These are phyloP conservation scores for Sporothrix globosa DNA, from an alignment of 2,329 filamentous ascomycete genomes.

Conservation along the genomic window DNA sequence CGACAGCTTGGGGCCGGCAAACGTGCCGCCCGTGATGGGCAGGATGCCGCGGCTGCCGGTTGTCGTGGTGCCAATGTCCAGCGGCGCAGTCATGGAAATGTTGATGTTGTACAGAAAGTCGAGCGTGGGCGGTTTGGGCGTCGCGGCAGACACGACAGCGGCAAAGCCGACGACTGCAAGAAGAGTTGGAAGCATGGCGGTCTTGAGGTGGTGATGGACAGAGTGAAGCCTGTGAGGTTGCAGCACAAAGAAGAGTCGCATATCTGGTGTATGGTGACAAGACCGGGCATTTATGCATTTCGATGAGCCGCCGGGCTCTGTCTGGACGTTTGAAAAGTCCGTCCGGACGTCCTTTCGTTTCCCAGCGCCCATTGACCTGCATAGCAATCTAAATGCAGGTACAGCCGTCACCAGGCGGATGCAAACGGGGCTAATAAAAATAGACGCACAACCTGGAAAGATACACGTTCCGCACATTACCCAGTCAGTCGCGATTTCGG, in stretches of 20 bases:
- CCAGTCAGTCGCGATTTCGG: not conserved
- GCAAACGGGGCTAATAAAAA: not conserved
- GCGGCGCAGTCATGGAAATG: slow-evolving; percentile 35
- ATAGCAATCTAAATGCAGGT: slow-evolving; percentile 8
- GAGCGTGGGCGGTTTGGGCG: slow-evolving; percentile 36
- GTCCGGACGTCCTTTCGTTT: not conserved
- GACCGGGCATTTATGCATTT: no score
- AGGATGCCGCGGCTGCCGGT: slow-evolving; percentile 40
- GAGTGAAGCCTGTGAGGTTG: not conserved
- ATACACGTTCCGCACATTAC: not conserved
- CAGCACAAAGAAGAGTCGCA: no score
- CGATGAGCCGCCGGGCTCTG: no score
- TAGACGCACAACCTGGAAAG: not conserved
- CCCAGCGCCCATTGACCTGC: not conserved
- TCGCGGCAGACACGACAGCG: not conserved
- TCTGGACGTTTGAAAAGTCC: not conserved
- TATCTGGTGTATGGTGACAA: no score
- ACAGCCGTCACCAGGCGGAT: not conserved
- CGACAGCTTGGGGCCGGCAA: slow-evolving; percentile 44
- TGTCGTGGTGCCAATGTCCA: slow-evolving; percentile 39
- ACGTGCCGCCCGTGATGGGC: slow-evolving; percentile 45
- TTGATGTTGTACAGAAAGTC: slow-evolving; percentile 42
- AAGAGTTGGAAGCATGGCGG: slow-evolving; percentile 16
- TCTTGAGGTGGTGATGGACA: not conserved
- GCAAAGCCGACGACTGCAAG: not conserved